A percentile compares a stretch with the other conserved stretches of the same genome.
phyloP scores from a whole-genome alignment of 371 early-diverging fungal species.

The Syncephalastrum monosporum region DNA sequence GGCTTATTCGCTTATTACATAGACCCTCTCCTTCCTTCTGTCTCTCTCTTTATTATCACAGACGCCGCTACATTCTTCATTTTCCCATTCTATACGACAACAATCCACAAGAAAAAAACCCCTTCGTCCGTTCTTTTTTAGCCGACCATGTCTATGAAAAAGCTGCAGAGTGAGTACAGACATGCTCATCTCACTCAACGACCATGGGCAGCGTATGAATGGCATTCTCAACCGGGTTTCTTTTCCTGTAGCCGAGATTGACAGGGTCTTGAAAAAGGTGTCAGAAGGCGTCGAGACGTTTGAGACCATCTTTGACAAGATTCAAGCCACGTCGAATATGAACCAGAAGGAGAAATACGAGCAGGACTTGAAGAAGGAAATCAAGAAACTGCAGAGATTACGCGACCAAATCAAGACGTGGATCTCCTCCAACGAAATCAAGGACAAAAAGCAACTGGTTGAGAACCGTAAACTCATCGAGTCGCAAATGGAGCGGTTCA shows the following conservation, averaged over 20 bases:
- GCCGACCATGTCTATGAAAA: conserved; percentile 33
- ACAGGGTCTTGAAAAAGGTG: conserved; percentile 92
- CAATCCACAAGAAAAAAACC: too few species aligned
- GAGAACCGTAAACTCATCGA: conserved; percentile 94
- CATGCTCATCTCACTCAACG: not conserved
- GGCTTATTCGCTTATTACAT: not conserved
- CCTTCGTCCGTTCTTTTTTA: too few species aligned
- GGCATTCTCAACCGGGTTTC: not conserved
- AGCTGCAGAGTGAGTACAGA: conserved; percentile 34
- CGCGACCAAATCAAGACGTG: conserved; percentile 98
- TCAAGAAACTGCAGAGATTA: conserved; percentile 94
- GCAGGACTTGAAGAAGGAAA: conserved; percentile 95
- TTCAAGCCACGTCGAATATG: conserved; percentile 73
- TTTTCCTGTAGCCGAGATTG: conserved; percentile 77
- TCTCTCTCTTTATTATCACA: too few species aligned
- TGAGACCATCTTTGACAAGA: conserved; percentile 89
- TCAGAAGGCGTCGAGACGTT: conserved; percentile 94
- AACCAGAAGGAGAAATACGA: conserved; percentile 97
- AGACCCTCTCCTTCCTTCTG: not conserved
- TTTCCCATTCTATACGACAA: too few species aligned
- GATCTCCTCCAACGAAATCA: conserved; percentile 90
- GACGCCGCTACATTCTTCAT: too few species aligned
- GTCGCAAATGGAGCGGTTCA: conserved; percentile 97
- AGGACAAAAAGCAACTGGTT: conserved; percentile 88
- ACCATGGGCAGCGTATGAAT: too few species aligned